A percentile compares a stretch with the other conserved stretches of the same genome.
These are phyloP conservation scores for Albizia julibrissin DNA, from an alignment of 306 rosid species.

Conservation along the genomic window DNA sequence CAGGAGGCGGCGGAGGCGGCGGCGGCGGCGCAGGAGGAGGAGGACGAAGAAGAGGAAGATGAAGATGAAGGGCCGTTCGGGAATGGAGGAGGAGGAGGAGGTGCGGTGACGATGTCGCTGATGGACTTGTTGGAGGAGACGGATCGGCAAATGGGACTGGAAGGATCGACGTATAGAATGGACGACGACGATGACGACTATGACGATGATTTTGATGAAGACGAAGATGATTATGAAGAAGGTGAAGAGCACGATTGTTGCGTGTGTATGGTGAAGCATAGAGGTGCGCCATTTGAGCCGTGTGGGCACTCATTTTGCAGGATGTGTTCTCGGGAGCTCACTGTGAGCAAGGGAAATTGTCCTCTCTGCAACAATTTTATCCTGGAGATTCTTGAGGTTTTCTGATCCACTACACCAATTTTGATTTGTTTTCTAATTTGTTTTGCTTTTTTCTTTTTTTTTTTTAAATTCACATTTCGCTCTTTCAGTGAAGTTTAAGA, in stretches of 20 bases:
- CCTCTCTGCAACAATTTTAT: conserved; percentile 82
- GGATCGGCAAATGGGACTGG: conserved; percentile 72
- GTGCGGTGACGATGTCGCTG: conserved; percentile 62
- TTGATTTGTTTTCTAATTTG: background rate
- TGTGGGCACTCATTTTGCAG: conserved; percentile 90
- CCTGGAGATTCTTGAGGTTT: conserved; percentile 74
- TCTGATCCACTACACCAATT: conserved; percentile 36
- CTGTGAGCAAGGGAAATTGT: conserved; percentile 70
- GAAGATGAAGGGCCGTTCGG: background rate
- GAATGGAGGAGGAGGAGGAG: background rate
- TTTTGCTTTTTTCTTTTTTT: background rate
- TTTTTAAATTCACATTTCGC: background rate
- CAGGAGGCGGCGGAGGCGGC: conserved; percentile 49
- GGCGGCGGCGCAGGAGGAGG: conserved; percentile 19
- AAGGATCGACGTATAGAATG: conserved; percentile 50
- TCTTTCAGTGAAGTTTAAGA: background rate
- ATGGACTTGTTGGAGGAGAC: conserved; percentile 88
- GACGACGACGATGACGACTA: conserved; percentile 11
- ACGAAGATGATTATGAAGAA: conserved; percentile 33
- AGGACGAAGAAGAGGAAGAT: background rate
- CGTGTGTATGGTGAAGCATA: conserved; percentile 86
- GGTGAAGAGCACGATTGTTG: conserved; percentile 63
- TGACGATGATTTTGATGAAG: conserved; percentile 13
- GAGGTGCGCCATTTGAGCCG: conserved; percentile 55
- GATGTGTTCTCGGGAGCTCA: conserved; percentile 82